Base-by-base conservation (phyloP, 106 monocot species). In the Dioscorea alata region DNA sequence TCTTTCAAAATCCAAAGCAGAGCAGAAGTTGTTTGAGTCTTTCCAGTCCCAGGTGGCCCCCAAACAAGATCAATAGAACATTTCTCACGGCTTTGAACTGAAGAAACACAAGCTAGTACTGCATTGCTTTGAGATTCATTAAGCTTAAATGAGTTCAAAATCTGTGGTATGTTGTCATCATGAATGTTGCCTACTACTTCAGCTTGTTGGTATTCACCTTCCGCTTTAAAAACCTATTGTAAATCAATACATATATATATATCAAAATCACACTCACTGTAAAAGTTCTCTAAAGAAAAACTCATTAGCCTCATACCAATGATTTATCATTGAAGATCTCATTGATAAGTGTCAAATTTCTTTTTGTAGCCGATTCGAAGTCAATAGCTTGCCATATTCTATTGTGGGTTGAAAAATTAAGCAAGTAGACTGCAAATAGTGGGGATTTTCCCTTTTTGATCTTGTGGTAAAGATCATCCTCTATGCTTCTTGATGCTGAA, bases 11-110 rank as follows among this genome's bases (percentile, higher is more conserved):
- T 13, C 17, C 51, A 76, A 6, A 93, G 28, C 49, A 93, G 33
- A 12, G 24, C 23, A 31, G 76, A 71, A 7, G 71, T 54, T 5
- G 84, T 89, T 67, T 86, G 88, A 0, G 88, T 93, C 70, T 93
- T 93, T 25, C 89, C 89, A 4, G 93, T 93, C 2, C 93, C 93
- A 0, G 93, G 93, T n/a, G 93, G 93, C 4, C 93, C 93, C 93
- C 93, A 93, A 13, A 93, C 86, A 9, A 93, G 81, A 12, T 62
- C 84, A 62, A 89, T 54, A 0, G 65, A 68, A 32, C 50, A 24
- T 15, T 59, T 70, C 15, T 49, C 32, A 15, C 20, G 1, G 13
- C 62, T 49, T 1, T 70, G 21, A 10, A 7, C 64, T 17, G 72
- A 59, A 10, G 64, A 72, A 9, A 86, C 75, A 21, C 77, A 80